These are phyloP conservation scores for Rubia tinctorum DNA, from an alignment of 305 asterid species.

Conservation along the genomic window DNA sequence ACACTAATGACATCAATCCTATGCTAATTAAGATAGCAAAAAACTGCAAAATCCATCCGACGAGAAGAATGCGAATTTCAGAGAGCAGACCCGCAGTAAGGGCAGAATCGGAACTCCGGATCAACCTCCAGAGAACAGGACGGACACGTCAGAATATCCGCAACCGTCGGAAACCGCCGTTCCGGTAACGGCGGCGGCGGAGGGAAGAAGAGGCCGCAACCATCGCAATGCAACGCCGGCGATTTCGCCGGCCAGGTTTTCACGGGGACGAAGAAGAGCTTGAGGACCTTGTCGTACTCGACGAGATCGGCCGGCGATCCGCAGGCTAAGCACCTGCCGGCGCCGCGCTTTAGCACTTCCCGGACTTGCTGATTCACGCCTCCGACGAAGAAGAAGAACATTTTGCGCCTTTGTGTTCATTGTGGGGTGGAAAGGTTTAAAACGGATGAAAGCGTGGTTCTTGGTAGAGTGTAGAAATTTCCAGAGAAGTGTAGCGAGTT, in stretches of 20 bases:
- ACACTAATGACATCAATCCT: background rate
- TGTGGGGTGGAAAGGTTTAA: background rate
- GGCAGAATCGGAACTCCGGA: conserved; percentile 53
- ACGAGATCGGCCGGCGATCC: conserved; percentile 10
- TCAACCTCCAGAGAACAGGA: conserved; percentile 43
- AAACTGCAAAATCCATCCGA: background rate
- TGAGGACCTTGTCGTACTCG: conserved; percentile 5
- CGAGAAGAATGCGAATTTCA: conserved; percentile 17
- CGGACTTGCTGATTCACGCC: conserved; percentile 8
- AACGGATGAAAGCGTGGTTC: background rate
- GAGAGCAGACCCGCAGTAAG: conserved; percentile 54
- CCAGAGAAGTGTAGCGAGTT: background rate
- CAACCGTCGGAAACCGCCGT: conserved; percentile 12
- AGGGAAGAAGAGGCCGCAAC: conserved; percentile 7
- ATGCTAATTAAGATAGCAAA: background rate
- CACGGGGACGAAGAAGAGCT: conserved; percentile 9
- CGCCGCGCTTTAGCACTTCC: conserved; percentile 2
- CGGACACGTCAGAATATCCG: conserved; percentile 25
- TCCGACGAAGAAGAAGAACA: conserved; percentile 12
- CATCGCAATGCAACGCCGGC: conserved; percentile 4
- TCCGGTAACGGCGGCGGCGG: conserved; percentile 1
- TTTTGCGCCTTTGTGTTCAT: background rate
- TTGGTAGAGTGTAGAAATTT: background rate
- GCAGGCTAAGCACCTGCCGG: background rate
- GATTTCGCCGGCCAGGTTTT: conserved; percentile 4